Base-by-base conservation (phyloP, 768 basidiomycete species). In the Termitomyces heimii region DNA sequence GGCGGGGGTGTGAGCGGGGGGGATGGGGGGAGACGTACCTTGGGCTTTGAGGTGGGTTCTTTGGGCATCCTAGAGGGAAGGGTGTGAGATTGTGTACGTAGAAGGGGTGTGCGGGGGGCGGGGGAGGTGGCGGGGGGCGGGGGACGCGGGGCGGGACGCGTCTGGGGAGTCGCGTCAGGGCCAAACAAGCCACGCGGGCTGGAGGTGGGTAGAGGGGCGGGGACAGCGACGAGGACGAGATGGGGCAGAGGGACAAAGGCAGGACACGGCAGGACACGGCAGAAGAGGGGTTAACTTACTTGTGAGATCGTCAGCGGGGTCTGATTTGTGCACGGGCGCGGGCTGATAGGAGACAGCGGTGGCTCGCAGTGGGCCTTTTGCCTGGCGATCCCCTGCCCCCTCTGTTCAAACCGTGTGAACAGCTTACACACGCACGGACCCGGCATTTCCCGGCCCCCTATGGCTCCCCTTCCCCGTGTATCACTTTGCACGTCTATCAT, bases 21-120 rank as follows among this genome's bases (percentile, higher is more conserved):
- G 50, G 57, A 46, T 6, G 35, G 39, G 16, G 62, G 70, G 22
- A n/a, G n/a, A 65, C 82, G 61, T 58, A 89, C 88, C 77, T 83
- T 88, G 62, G 84, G 77, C 73, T 88, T 86, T 42, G 83, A 9
- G 22, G 50, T 74, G 39, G 81, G 71, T 71, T 84, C 88, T 72
- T 90, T 92, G 63, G 89, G 89, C 90, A 91, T 92, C 86, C 83
- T n/a, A n/a, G n/a, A n/a, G n/a, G n/a, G n/a, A n/a, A n/a, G n/a
- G n/a, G n/a, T n/a, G n/a, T n/a, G n/a, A n/a, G n/a, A n/a, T n/a
- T n/a, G n/a, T n/a, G n/a, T n/a, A n/a, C n/a, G n/a, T n/a, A n/a
- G n/a, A n/a, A n/a, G n/a, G n/a, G n/a, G n/a, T n/a, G n/a, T n/a
- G n/a, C n/a, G n/a, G 58, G 50, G 52, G 58, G 46, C 51, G 18